Percentiles rank a stretch among this genome's conserved stretches.
phyloP scores from a whole-genome alignment of 768 basidiomycete genomes.

The Russula olivacea region DNA sequence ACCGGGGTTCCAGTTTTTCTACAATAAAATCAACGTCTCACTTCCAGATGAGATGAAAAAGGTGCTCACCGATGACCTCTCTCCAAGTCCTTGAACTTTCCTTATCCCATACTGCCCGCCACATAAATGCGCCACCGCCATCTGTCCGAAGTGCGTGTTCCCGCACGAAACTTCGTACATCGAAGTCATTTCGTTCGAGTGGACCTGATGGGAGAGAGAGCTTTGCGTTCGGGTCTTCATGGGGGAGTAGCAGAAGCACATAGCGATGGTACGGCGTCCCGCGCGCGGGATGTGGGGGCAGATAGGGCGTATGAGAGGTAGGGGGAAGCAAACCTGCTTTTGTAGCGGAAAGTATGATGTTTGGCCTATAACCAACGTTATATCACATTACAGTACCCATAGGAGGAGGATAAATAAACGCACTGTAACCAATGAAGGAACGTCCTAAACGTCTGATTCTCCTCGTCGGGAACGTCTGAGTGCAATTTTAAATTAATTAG shows the following conservation, averaged over 20 bases:
- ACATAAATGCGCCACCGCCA: slow-evolving; percentile 80
- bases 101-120: slow-evolving; percentile 70
- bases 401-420: slow-evolving; percentile 13
- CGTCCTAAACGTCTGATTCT: slow-evolving; percentile 55
- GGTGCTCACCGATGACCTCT: slow-evolving; percentile 55
- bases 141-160: slow-evolving; percentile 47
- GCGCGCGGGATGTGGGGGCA: slow-evolving; percentile 88
- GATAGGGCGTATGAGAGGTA: slow-evolving; percentile 61
- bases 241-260: slow-evolving; percentile 66
- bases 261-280: slow-evolving; percentile 93
- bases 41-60: slow-evolving; percentile 23
- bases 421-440: slow-evolving; percentile 87
- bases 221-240: slow-evolving; percentile 39
- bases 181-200: slow-evolving; percentile 50
- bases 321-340: slow-evolving; percentile 38
- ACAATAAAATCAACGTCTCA: slow-evolving; percentile 17
- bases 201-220: slow-evolving; percentile 28
- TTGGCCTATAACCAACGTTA: slow-evolving; percentile 48
- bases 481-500: neutral
- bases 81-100: slow-evolving; percentile 60
- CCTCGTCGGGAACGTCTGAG: slow-evolving; percentile 77
- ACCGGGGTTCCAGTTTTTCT: slow-evolving; percentile 51
- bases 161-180: slow-evolving; percentile 57
- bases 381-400: slow-evolving; percentile 21
- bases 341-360: slow-evolving; percentile 69